Evolutionary conservation across 106 monocot species (phyloP).

Genomic region (Posidonia australis): DNA sequence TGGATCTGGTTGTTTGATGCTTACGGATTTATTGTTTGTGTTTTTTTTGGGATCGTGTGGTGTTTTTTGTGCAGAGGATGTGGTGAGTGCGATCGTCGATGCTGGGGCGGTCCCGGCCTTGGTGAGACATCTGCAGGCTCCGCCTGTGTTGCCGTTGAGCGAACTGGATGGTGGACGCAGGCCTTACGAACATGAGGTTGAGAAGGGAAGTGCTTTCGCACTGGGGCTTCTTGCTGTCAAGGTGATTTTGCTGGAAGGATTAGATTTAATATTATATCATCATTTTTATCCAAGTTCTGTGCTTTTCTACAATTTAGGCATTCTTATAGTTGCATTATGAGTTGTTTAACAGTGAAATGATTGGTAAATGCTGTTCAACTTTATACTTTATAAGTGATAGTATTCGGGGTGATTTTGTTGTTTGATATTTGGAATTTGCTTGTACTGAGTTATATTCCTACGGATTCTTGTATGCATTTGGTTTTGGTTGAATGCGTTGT

Average conservation of each 20-base stretch:
- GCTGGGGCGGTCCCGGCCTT: slow-evolving; percentile 78
- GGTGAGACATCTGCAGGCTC: slow-evolving; percentile 67
- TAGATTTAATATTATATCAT: no score
- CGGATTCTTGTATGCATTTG: no score
- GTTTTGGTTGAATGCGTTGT: no score
- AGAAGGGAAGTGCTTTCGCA: slow-evolving; percentile 87
- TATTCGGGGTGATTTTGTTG: no score
- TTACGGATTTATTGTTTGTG: not conserved
- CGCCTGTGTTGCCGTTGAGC: slow-evolving; percentile 9
- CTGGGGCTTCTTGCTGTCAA: slow-evolving; percentile 94
- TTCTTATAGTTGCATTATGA: no score
- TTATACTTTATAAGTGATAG: no score
- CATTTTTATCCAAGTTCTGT: not conserved
- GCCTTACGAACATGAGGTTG: slow-evolving; percentile 81
- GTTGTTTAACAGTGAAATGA: no score
- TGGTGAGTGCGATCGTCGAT: slow-evolving; percentile 81
- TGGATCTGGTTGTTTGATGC: not conserved
- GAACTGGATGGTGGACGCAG: slow-evolving; percentile 16
- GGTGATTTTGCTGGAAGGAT: slow-evolving; percentile 31
- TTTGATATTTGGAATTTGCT: no score
- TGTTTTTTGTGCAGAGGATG: slow-evolving; percentile 52
- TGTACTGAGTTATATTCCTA: no score
- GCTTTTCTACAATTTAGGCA: not conserved
- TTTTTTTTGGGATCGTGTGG: no score
- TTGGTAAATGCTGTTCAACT: no score